phyloP scores from a whole-genome alignment of 2,329 filamentous ascomycete genomes.

The Pyrenochaeta sp. region DNA sequence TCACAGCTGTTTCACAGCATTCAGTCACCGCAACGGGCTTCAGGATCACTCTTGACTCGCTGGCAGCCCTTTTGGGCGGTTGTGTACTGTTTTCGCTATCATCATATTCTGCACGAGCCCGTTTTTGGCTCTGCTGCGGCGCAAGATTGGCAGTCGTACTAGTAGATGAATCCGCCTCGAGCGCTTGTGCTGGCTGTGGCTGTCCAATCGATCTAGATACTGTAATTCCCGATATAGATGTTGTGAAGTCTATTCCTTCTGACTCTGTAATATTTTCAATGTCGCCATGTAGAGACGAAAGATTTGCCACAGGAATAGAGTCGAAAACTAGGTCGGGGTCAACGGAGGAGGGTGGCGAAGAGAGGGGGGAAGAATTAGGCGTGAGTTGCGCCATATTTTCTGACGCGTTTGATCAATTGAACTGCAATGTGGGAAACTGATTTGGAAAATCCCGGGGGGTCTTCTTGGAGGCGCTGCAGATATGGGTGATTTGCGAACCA shows the following conservation, averaged over 20 bases:
- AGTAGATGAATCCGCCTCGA: not conserved
- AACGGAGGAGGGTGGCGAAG: slow-evolving; percentile 11
- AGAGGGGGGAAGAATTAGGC: slow-evolving; percentile 18
- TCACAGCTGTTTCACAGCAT: not conserved
- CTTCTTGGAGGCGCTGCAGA: not conserved
- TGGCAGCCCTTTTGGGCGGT: slow-evolving; percentile 10
- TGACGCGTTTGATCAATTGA: slow-evolving; percentile 7
- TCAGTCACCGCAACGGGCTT: not conserved
- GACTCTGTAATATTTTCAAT: too few species aligned
- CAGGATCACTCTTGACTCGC: slow-evolving; percentile 3
- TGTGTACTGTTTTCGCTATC: slow-evolving; percentile 5
- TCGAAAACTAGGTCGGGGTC: slow-evolving; percentile 1
- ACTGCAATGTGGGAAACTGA: not conserved
- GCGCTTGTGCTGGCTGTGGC: not conserved
- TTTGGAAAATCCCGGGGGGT: not conserved
- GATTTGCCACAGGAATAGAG: slow-evolving; percentile 2
- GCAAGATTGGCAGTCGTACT: slow-evolving; percentile 4
- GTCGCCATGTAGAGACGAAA: too few species aligned
- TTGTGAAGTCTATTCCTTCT: too few species aligned
- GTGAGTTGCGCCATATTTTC: slow-evolving; percentile 12
- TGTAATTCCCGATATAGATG: not conserved
- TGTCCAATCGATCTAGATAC: not conserved
- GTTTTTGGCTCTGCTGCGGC: slow-evolving; percentile 11
- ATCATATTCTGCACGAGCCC: slow-evolving; percentile 10
- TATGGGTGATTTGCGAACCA: too few species aligned